A percentile compares a stretch with the other conserved stretches of the same genome.
Conservation (phyloP, 1,284 basidiomycete genomes). For the Puccinia polysora region DNA sequence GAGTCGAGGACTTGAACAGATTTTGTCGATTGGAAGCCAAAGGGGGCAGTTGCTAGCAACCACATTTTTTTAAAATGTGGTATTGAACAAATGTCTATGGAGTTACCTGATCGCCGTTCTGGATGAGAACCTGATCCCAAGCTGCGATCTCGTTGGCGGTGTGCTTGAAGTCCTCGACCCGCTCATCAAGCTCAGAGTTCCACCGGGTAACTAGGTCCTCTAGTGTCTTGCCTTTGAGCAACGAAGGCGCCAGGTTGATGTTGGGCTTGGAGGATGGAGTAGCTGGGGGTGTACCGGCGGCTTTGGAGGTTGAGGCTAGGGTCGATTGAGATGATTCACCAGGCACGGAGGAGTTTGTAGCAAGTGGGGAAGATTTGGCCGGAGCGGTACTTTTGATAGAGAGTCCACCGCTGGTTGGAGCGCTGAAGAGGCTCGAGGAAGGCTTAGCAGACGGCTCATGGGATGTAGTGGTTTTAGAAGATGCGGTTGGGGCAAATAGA, state of each 20-base stretch:
- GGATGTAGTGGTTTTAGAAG: background rate
- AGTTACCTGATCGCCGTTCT: constrained; percentile 85
- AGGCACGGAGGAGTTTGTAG: constrained; percentile 7
- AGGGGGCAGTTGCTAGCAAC: too few relatives aligned
- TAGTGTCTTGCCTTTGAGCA: constrained; percentile 85
- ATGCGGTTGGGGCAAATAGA: constrained; percentile 7
- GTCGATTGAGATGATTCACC: background rate
- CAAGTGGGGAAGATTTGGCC: constrained; percentile 38
- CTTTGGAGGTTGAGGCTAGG: background rate
- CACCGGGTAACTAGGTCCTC: constrained; percentile 94
- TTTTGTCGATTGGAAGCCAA: background rate
- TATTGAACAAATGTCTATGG: too few relatives aligned
- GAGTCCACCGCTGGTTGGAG: background rate
- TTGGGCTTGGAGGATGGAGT: constrained; percentile 51
- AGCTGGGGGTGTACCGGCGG: constrained; percentile 15
- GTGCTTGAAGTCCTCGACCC: constrained; percentile 80
- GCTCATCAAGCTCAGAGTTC: constrained; percentile 76
- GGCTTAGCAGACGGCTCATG: constrained; percentile 3
- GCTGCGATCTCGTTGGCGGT: constrained; percentile 85
- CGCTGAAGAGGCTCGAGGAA: background rate
- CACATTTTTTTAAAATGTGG: too few relatives aligned
- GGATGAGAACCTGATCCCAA: constrained; percentile 88
- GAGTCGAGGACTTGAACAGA: background rate
- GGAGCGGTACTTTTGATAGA: constrained; percentile 28
- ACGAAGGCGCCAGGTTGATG: constrained; percentile 59